Base-by-base conservation (phyloP, 768 basidiomycete species). In the Xerocomellus chrysenteron region DNA sequence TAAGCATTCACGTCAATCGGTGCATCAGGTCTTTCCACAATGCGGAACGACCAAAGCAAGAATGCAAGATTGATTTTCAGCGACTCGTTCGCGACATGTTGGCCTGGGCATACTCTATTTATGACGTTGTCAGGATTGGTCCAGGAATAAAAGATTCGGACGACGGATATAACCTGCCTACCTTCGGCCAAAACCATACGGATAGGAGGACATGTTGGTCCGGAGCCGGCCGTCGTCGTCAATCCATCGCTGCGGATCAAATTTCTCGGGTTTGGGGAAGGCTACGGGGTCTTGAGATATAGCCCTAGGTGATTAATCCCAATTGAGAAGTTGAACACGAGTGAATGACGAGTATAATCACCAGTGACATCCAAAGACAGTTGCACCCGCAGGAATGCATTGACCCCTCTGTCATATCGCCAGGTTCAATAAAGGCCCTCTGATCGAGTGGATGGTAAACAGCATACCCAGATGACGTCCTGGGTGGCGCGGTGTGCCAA, bases 401-500 rank as follows among this genome's bases (percentile, higher is more conserved):
- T 62, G 56, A 12, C 62, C 67, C 42, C 47, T 61, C 67, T 67
- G 39, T 17, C 11, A 36, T 21, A 28, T 12, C 10, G 7, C 11
- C 35, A 32, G 16, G 11, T 30, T 50, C 24, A 80, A 79, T 75
- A 78, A 83, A 21, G 77, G 57, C 35, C 14, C 17, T 21, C 11
- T 35, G 3, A 32, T n/a, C 1, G 10, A 30, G 5, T 37, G 7
- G 17, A 36, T 30, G 7, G 4, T 39, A 12, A 19, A n/a, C 7
- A 41, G 48, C 62, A 8, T 56, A 83, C 83, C 81, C 83, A 88
- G 24, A 82, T 63, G 37, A 88, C 78, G 53, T 87, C 85, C 48
- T 78, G 78, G 0, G 83, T 87, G 0, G 85, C 79, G 13, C 80
- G 78, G 58, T 89, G 87, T 1, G 81, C 74, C 54, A 86, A 82